A percentile compares a stretch with the other conserved stretches of the same genome.
Conservation (phyloP, 2,329 filamentous ascomycete genomes). For the Geoglossum cookeanum region DNA sequence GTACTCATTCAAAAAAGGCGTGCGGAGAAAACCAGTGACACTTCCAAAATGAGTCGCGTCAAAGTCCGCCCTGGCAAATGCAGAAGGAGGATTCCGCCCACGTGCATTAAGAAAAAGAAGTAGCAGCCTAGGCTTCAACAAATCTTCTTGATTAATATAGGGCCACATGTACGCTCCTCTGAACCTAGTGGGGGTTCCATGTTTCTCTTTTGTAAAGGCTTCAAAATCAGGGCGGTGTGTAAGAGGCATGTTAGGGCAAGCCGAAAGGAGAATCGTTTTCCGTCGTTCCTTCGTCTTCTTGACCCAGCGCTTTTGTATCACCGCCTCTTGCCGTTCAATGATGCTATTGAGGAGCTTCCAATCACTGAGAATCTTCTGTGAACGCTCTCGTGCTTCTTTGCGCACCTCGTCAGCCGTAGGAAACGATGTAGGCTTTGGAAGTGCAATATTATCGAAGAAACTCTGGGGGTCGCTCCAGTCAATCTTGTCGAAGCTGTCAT, state of each 20-base stretch:
- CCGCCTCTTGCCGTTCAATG: conserved; percentile 1
- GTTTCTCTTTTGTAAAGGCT: not conserved
- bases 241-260: not conserved
- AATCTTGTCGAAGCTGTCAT: too few species aligned
- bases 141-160: conserved; percentile 3
- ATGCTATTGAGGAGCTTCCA: conserved; percentile 1
- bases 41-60: not conserved
- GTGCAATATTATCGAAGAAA: too few species aligned
- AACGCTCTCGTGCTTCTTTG: too few species aligned
- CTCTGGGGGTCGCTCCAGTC: too few species aligned
- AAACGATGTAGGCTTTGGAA: too few species aligned
- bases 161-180: conserved; percentile 3
- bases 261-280: conserved; percentile 1
- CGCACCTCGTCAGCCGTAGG: too few species aligned
- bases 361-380: not conserved
- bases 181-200: too few species aligned
- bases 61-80: not conserved
- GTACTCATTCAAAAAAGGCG: conserved; percentile 1
- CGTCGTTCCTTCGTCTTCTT: conserved; percentile 1
- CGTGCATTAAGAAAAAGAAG: conserved; percentile 2
- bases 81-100: not conserved
- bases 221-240: conserved; percentile 3
- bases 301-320: conserved; percentile 2
- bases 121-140: not conserved
- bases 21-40: not conserved